Conservation (phyloP, 148 eudicot genomes). For the Salicornia ramosissima region DNA sequence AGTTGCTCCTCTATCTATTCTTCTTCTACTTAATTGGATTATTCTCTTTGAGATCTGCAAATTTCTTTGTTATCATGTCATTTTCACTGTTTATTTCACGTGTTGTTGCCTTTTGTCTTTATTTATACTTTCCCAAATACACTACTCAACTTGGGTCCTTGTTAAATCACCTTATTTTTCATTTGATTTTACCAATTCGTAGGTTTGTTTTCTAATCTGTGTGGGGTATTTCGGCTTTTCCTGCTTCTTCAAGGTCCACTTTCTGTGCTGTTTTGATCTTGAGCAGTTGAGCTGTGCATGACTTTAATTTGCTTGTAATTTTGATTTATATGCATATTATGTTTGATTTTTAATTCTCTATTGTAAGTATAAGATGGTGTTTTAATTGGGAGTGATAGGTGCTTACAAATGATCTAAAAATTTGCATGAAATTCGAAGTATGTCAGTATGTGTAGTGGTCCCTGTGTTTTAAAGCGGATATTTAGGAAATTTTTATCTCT, state of each 20-base stretch:
- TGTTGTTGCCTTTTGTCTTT: conserved; percentile 2
- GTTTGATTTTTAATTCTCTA: too few species aligned
- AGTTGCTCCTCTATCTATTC: background rate
- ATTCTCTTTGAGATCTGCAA: conserved; percentile 25
- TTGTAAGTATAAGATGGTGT: too few species aligned
- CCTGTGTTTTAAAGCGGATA: background rate
- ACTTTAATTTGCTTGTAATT: too few species aligned
- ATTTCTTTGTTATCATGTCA: conserved; percentile 7
- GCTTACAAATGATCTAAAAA: too few species aligned
- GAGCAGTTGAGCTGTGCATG: background rate
- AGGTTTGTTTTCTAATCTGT: conserved; percentile 16
- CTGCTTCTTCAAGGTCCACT: conserved; percentile 15
- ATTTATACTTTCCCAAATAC: background rate
- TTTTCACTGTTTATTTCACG: conserved; percentile 30
- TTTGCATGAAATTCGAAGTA: too few species aligned
- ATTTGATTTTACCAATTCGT: conserved; percentile 7
- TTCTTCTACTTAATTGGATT: background rate
- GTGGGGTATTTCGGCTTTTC: conserved; percentile 10
- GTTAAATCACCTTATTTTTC: conserved; percentile 12
- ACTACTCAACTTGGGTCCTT: background rate
- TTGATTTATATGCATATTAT: too few species aligned
- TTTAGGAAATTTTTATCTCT: background rate
- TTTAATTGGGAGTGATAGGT: too few species aligned
- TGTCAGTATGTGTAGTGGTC: too few species aligned
- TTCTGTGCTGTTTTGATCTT: conserved; percentile 1